Base-by-base conservation (phyloP, 164 flowering plant species). In the Magnolia changhungtana region DNA sequence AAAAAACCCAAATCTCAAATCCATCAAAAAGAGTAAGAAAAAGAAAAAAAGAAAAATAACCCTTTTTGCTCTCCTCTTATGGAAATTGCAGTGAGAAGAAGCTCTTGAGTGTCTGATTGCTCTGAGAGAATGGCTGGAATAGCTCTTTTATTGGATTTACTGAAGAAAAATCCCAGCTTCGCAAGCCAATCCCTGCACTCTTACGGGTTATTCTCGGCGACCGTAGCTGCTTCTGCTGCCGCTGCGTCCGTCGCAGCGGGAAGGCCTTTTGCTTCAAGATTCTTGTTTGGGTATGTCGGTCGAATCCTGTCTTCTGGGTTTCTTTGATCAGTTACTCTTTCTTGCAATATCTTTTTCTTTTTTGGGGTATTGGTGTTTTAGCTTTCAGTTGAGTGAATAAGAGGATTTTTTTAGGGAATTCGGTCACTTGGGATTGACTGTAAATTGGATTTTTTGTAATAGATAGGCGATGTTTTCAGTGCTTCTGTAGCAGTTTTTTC, bases 131-230 rank as follows among this genome's bases (percentile, higher is more conserved):
- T 88, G 90, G 77, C 88, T 66, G 90, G 90, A 72, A 80, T 86
- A 31, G 86, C 86, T 63, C 29, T 86, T 7, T 58, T 88, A 63
- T 59, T 87, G 73, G 92, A 89, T 83, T 84, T 89, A 55, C 71
- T 87, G 74, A 80, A 87, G 85, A 89, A 85, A 81, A 86, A 88
- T 45, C 90, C 90, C 13, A 80, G 68, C 74, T 81, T 86, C n/a
- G 72, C 83, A 1, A 27, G 85, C 37, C 85, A 81, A 45, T 21
- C 78, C 72, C 31, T 89, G 21, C 89, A 87, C 77, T 91, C 96
- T 1, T 75, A 76, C 72, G 83, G 86, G 0, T 71, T 82, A 8
- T 85, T 88, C 75, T 84, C 95, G 8, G 87, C 89, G 2, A 75
- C 83, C 16, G 80, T 85, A 10, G 92, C 89, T 52, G 80, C 88